A percentile compares a stretch with the other conserved stretches of the same genome.
These are phyloP conservation scores for Saprolegnia diclina DNA, from an alignment of 352 stramenopile species.

Conservation along the genomic window DNA sequence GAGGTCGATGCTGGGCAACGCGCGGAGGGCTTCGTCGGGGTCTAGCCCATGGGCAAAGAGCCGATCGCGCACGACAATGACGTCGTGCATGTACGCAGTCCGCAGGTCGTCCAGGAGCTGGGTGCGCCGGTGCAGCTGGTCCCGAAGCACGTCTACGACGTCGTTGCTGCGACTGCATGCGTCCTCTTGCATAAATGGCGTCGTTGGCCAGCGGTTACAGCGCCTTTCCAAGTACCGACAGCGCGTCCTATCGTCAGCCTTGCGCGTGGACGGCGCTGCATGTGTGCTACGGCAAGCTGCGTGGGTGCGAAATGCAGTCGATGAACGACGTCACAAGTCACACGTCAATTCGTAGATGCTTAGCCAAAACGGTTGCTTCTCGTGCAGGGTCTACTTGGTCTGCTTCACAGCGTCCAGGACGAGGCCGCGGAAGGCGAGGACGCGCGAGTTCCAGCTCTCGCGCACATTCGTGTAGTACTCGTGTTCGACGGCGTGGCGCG, in stretches of 20 bases:
- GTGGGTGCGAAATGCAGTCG: no score
- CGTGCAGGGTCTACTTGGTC: no score
- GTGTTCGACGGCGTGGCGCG: slow-evolving; percentile 14
- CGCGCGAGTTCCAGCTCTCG: slow-evolving; percentile 24
- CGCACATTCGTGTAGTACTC: slow-evolving; percentile 25
- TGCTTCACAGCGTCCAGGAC: not conserved
- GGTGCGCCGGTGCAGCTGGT: slow-evolving; percentile 16
- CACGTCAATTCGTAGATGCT: no score
- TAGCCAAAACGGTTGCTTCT: no score
- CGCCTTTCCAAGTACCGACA: no score
- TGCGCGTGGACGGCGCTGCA: no score
- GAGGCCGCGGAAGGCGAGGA: slow-evolving; percentile 11
- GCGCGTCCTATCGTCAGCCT: no score
- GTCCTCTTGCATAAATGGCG: no score
- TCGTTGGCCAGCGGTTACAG: no score
- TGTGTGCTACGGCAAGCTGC: no score
- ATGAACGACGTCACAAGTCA: no score
- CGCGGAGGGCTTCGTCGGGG: not conserved
- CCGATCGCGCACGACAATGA: slow-evolving; percentile 14
- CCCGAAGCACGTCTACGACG: not conserved
- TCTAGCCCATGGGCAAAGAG: slow-evolving; percentile 3
- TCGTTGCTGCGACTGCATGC: not conserved
- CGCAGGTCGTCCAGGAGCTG: slow-evolving; percentile 21
- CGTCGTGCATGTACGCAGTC: slow-evolving; percentile 9
- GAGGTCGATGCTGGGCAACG: slow-evolving; percentile 12